Evolutionary conservation across 2,329 filamentous ascomycete genomes (phyloP).

Genomic region (Colletotrichum lini): DNA sequence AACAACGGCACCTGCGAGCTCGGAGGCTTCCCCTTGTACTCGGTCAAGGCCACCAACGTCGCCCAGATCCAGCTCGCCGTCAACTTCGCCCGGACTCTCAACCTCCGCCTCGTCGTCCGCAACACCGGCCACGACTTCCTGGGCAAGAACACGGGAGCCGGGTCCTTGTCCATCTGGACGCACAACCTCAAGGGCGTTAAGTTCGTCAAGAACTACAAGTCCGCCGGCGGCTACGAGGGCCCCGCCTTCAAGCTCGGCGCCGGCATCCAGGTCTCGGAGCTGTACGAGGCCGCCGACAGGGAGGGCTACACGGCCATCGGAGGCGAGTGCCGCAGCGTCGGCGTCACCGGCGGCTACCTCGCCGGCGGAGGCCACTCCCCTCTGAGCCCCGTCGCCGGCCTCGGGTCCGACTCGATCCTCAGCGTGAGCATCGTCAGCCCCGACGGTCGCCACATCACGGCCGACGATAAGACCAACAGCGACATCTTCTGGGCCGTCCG

Average conservation of each 20-base stretch:
- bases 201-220: conserved; percentile 45
- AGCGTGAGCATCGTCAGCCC: conserved; percentile 64
- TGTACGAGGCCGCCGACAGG: conserved; percentile 64
- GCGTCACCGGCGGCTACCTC: conserved; percentile 48
- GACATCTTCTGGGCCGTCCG: conserved; percentile 67
- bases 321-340: conserved; percentile 62
- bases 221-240: conserved; percentile 53
- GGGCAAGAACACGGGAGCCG: conserved; percentile 67
- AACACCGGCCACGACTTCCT: conserved; percentile 69
- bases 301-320: conserved; percentile 65
- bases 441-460: conserved; percentile 58
- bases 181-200: conserved; percentile 59
- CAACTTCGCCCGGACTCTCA: conserved; percentile 61
- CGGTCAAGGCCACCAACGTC: conserved; percentile 58
- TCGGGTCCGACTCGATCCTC: conserved; percentile 64
- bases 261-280: conserved; percentile 67
- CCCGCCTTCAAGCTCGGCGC: conserved; percentile 69
- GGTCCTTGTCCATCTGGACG: conserved; percentile 63
- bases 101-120: conserved; percentile 65
- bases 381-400: conserved; percentile 58
- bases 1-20: conserved; percentile 52
- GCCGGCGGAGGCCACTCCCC: conserved; percentile 65
- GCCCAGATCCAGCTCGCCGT: conserved; percentile 62
- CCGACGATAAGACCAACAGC: conserved; percentile 56
- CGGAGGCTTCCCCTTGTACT: conserved; percentile 60